Evolutionary conservation across 2,329 filamentous ascomycete species (phyloP), one percentile per base, ranked within the genome.

Genomic region (Scytalidium sp.): DNA sequence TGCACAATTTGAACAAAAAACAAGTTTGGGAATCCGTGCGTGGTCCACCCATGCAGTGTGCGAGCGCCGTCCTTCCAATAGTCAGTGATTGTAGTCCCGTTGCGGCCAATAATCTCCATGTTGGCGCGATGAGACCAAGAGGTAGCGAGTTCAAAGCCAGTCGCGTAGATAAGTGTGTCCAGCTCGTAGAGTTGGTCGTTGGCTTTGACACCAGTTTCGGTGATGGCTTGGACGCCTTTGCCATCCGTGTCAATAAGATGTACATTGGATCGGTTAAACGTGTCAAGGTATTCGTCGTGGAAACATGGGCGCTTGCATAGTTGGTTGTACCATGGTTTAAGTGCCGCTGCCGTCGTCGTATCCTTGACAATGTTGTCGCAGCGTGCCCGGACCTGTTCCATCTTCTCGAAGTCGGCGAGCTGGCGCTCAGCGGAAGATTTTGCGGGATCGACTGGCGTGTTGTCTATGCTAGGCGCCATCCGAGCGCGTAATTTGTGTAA

Each of bases 271-370:
- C n/a, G 41, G 22, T 51, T 51, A 32, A 51, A 51, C 21, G 22
- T 40, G 1, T 40, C 15, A 3, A 51, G 45, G 19, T 51, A 51
- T 11, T 48, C 40, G 36, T 51, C 29, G 22, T 51, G 49, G 41
- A 48, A 51, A 36, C 45, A 44, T 3, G 49, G 49, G 3, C 49
- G 49, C 25, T 51, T 51, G 41, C 49, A 51, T 11, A 29, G 40
- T 19, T 27, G 19, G 13, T 42, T 42, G n/a, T 51, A 49, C 41
- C 43, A 51, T 9, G 49, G 23, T 36, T 51, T 48, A 6, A 51
- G 45, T 6, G 43, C 43, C 19, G 43, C 32, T 10, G 49, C 45
- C 13, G 42, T 20, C 11, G 32, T 22, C 19, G 40, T 40, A 29
- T 51, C 21, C 27, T 42, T 43, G 17, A 51, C 43, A 29, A 45